phyloP scores from a whole-genome alignment of 306 rosid species.

The Glycine soja region DNA sequence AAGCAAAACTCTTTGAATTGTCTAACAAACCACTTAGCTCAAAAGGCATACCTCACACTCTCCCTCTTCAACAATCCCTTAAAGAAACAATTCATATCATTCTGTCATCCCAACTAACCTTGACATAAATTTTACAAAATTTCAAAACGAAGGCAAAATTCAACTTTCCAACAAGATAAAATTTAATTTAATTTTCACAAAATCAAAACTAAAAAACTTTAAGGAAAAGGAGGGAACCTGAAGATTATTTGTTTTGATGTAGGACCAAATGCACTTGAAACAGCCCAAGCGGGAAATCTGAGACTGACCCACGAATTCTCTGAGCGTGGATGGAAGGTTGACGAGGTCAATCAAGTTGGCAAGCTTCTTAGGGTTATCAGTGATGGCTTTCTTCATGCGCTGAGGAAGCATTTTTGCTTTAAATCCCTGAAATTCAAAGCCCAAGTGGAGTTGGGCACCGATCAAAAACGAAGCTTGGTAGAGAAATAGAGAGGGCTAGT shows the following conservation, averaged over 20 bases:
- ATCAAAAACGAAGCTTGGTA: not conserved
- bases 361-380: slow-evolving; percentile 90
- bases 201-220: not conserved
- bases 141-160: not conserved
- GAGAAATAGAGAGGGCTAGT: not conserved
- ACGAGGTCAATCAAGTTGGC: slow-evolving; percentile 89
- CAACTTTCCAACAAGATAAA: not conserved
- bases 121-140: not conserved
- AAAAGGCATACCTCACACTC: slow-evolving; percentile 2
- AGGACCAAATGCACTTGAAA: slow-evolving; percentile 80
- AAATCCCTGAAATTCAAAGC: slow-evolving; percentile 9
- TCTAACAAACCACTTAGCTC: not conserved
- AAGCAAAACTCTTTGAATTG: slow-evolving; percentile 3
- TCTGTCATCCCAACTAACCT: not conserved
- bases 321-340: slow-evolving; percentile 76
- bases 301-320: slow-evolving; percentile 86
- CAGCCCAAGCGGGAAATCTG: slow-evolving; percentile 88
- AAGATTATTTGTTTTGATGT: slow-evolving; percentile 84
- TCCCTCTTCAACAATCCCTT: not conserved
- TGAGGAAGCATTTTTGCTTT: slow-evolving; percentile 68
- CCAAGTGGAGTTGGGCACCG: not conserved
- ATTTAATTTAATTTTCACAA: not conserved
- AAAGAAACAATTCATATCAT: slow-evolving; percentile 1
- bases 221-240: slow-evolving; percentile 58
- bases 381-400: slow-evolving; percentile 63